Percentiles rank a stretch among this genome's conserved stretches.
Evolutionary conservation across 345 rosid genomes (phyloP).

Genomic region (Eucalyptus pauciflora): DNA sequence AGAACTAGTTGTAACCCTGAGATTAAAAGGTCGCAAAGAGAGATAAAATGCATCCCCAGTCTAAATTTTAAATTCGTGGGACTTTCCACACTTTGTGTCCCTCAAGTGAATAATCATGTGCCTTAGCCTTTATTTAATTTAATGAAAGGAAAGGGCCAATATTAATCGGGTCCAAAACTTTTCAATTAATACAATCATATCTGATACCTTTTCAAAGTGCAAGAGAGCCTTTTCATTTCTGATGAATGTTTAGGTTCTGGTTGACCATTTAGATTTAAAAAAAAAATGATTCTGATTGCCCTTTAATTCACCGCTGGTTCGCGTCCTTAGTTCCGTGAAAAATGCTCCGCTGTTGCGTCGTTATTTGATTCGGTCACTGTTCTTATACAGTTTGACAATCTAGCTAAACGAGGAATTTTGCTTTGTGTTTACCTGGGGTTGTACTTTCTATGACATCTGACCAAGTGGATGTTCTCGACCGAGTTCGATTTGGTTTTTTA

Average conservation of each 20-base stretch:
- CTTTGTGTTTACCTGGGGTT: not conserved
- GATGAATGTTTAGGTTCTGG: not conserved
- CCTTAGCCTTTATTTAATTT: not conserved
- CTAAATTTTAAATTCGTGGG: not conserved
- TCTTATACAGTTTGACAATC: not conserved
- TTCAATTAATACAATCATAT: not conserved
- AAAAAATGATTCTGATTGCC: not conserved
- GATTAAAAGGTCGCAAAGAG: not conserved
- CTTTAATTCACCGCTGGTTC: slow-evolving; percentile 1
- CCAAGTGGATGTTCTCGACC: not conserved
- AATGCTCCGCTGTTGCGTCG: not conserved
- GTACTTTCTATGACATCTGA: not conserved
- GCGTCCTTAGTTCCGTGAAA: not conserved
- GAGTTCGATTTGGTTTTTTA: not conserved
- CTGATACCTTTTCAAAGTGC: not conserved
- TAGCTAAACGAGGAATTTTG: not conserved
- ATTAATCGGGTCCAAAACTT: not conserved
- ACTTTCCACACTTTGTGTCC: not conserved
- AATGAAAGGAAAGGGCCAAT: not conserved
- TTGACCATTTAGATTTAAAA: not conserved
- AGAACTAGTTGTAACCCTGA: not conserved
- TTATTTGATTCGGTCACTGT: not conserved
- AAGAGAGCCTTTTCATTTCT: not conserved
- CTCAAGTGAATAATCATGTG: not conserved
- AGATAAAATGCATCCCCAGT: not conserved